Evolutionary conservation across 2,329 filamentous ascomycete species (phyloP), one percentile per base, ranked within the genome.

Genomic region (Ascochyta clinopodiicola): DNA sequence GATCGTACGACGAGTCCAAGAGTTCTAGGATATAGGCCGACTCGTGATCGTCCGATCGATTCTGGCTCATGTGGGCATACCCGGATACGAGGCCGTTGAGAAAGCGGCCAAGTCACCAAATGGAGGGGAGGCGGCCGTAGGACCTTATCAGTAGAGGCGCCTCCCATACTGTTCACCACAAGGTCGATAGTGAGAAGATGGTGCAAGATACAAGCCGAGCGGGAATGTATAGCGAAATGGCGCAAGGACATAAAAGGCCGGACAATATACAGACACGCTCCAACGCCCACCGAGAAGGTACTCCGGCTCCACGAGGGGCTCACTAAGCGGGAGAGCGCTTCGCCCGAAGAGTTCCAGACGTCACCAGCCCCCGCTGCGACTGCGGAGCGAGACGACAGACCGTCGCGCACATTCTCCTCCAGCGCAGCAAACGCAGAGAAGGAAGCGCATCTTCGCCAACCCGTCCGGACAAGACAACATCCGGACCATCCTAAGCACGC

Each of bases 301-400:
- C 57, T 64, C 31, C 29, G 48, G 31, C 58, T 61, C 17, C 44
- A 62, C 49, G n/a, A 60, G 29, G 34, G 59, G 25, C 57, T 59
- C 19, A 64, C 38, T 37, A 60, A 62, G 34, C 27, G 46, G 37
- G 22, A 63, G 35, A 63, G 59, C 29, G 29, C 29, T 9, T 13
- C 10, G 29, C 12, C 10, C 4, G 29, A n/a, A n/a, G n/a, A n/a
- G n/a, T n/a, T n/a, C n/a, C n/a, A n/a, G n/a, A n/a, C n/a, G n/a
- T n/a, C n/a, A n/a, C n/a, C n/a, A n/a, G n/a, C n/a, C n/a, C n/a
- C n/a, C n/a, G n/a, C n/a, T 31, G 29, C 29, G 10, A 8, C 29
- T 31, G 29, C 29, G 29, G 29, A 31, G 4, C 29, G 29, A 31
- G 7, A 31, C n/a, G n/a, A n/a, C n/a, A n/a, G n/a, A n/a, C n/a